Percentiles rank a stretch among this genome's conserved stretches.
phyloP scores from a whole-genome alignment of 305 asterid species.

The Fraxinus platypoda region DNA sequence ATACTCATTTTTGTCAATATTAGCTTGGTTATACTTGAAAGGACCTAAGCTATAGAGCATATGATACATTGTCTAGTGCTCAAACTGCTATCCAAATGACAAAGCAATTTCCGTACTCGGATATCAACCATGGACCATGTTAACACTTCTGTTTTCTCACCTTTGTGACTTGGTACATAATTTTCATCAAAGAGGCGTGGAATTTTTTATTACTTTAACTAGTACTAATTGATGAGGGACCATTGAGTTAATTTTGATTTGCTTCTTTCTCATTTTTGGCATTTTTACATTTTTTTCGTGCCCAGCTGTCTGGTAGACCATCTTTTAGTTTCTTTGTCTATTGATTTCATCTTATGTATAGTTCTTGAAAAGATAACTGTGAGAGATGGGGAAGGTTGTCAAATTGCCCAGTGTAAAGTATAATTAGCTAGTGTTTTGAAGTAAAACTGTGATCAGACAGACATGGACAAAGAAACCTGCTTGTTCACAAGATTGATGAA shows the following conservation, averaged over 20 bases:
- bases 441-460: not conserved
- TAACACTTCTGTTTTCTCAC: not conserved
- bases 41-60: too few relatives aligned
- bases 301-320: not conserved
- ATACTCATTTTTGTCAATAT: not conserved
- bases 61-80: too few relatives aligned
- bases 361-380: not conserved
- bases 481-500: not conserved
- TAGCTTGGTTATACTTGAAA: too few relatives aligned
- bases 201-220: not conserved
- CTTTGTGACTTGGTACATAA: not conserved
- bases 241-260: not conserved
- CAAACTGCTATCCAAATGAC: too few relatives aligned
- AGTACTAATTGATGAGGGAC: not conserved
- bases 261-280: not conserved
- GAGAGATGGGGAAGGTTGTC: not conserved
- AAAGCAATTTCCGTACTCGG: not conserved
- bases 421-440: not conserved
- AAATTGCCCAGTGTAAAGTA: not conserved
- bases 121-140: not conserved
- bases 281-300: too few relatives aligned
- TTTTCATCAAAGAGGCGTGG: too few relatives aligned
- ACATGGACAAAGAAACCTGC: not conserved
- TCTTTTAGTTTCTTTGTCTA: not conserved
- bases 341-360: not conserved